phyloP scores from a whole-genome alignment of 495 filamentous ascomycete genomes.

The Podospora tetraspora region DNA sequence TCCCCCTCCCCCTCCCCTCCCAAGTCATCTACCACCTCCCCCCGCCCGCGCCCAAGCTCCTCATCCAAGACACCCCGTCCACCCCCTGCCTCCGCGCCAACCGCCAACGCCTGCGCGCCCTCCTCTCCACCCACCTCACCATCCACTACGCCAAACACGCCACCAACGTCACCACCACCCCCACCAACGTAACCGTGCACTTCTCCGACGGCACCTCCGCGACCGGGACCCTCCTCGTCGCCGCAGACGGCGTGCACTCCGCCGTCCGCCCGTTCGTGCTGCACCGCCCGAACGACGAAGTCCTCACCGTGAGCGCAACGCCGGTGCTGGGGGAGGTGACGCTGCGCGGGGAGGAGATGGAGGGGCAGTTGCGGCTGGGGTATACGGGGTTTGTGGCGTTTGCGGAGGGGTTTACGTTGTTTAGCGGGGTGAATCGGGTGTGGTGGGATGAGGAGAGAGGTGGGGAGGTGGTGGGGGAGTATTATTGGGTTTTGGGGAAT shows the following conservation, averaged over 20 bases:
- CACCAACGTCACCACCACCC: not conserved
- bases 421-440: constrained; percentile 26
- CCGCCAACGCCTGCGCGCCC: constrained; percentile 29
- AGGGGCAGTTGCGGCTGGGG: constrained; percentile 27
- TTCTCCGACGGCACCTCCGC: not conserved
- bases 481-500: constrained; percentile 26
- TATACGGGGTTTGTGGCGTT: constrained; percentile 22
- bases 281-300: not conserved
- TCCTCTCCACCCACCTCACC: not conserved
- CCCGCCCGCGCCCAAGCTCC: constrained; percentile 2
- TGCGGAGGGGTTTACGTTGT: constrained; percentile 17
- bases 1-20: constrained; percentile 45
- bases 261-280: not conserved
- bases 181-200: not conserved
- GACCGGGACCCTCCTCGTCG: not conserved
- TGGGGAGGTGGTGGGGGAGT: constrained; percentile 17
- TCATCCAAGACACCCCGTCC: constrained; percentile 24
- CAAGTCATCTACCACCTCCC: constrained; percentile 35
- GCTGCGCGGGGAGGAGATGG: constrained; percentile 22
- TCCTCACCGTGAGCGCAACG: no score
- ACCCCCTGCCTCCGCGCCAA: constrained; percentile 45
- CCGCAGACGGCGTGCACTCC: not conserved
- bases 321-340: constrained; percentile 22
- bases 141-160: not conserved
- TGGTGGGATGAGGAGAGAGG: not conserved